Base-by-base conservation (phyloP, 139 green algal genomes). In the Limnomonas spitsbergensis region DNA sequence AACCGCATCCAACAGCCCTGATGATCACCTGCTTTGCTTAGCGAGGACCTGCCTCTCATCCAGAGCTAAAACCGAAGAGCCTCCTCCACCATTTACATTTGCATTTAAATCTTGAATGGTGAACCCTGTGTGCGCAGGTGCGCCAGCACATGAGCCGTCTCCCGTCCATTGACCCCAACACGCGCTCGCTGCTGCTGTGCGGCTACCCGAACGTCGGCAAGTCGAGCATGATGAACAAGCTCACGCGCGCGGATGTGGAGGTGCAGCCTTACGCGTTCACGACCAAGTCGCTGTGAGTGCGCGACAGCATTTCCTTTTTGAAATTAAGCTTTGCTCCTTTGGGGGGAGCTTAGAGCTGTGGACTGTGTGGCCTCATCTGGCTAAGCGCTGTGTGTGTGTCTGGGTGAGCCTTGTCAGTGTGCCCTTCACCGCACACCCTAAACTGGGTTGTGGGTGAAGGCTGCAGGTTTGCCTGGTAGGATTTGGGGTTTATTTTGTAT, bases 131-230 rank as follows among this genome's bases (percentile, higher is more conserved):
- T n/a, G n/a, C n/a, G n/a, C n/a, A n/a, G n/a, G 95, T 98, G n/a
- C 89, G 96, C 2, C 96, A 99, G 90, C 96, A 99, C 90, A 98
- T 99, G 94, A 91, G 84, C 66, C 88, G 96, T 34, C 89, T 99
- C 87, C 96, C 96, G 1, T 93, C 89, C 77, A 99, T 99, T 77
- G 96, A 99, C 89, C 96, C 96, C 69, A 97, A 97, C 91, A 97
- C 93, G 2, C 91, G 96, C 84, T 96, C 94, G 9, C 87, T 99
- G 69, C 89, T 99, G 68, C 89, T 99, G 69, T 98, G 92, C 78
- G 96, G 96, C 68, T 99, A 98, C 88, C 96, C 96, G 76, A 99
- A 99, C 84, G 96, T 99, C 24, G 96, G 96, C 78, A 99, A 99
- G 90, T 92, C 78, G 53, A 91, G 75, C 83, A 97, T 99, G 88